These are phyloP conservation scores for Coemansia sp. DNA, from an alignment of 192 early-diverging fungal genomes.

Conservation along the genomic window DNA sequence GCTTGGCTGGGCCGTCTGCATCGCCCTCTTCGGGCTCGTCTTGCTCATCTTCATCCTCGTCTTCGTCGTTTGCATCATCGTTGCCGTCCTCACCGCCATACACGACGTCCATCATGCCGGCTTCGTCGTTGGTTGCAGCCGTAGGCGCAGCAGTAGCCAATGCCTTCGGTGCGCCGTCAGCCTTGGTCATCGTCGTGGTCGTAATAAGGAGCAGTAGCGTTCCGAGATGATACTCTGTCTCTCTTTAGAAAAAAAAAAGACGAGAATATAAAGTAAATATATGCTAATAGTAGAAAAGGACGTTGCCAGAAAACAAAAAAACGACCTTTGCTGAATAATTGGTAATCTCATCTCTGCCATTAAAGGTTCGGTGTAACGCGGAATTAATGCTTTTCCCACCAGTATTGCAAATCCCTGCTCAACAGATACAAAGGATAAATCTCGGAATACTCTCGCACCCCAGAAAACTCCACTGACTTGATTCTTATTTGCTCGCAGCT, in stretches of 20 bases:
- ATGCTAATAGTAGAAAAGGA: too few species aligned
- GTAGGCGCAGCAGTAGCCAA: background rate
- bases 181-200: background rate
- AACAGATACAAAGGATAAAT: too few species aligned
- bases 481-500: too few species aligned
- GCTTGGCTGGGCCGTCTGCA: slow-evolving; percentile 20
- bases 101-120: slow-evolving; percentile 5
- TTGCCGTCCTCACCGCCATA: slow-evolving; percentile 14
- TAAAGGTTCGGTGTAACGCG: too few species aligned
- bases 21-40: slow-evolving; percentile 20
- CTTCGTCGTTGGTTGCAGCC: background rate
- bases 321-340: too few species aligned
- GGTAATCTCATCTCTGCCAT: too few species aligned
- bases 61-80: slow-evolving; percentile 7
- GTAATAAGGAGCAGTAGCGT: background rate
- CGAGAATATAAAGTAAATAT: too few species aligned
- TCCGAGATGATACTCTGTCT: background rate
- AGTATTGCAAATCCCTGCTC: too few species aligned
- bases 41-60: slow-evolving; percentile 11
- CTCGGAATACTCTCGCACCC: too few species aligned
- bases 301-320: too few species aligned
- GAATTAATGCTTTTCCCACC: too few species aligned
- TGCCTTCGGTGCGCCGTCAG: slow-evolving; percentile 1
- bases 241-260: background rate
- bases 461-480: too few species aligned